Evolutionary conservation across 164 flowering plant species (phyloP), one percentile per base, ranked within the genome.

Genomic region (Tinospora cordifolia): DNA sequence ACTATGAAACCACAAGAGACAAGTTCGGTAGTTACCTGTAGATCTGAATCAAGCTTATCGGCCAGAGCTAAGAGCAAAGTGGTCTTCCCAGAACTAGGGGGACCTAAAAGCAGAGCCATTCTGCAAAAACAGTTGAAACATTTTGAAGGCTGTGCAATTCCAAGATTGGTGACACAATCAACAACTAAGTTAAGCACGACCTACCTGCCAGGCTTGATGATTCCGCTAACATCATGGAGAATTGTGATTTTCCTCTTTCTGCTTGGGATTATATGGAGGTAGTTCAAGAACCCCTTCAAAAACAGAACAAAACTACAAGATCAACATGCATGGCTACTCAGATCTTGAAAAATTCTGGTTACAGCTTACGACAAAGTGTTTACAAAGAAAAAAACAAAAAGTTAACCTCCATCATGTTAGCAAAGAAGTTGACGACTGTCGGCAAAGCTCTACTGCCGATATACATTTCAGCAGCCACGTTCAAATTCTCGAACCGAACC

Each of bases 81-180:
- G 17, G 96, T 85, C 79, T 86, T 90, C 0, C 96, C 96, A 0
- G 91, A 80, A 6, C 86, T 87, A 2, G 96, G 96, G 51, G 90
- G 93, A 41, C 96, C 96, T 67, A 90, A 74, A 30, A 90, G 85
- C 72, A 90, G 75, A 15, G 92, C 84, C 91, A 90, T 86, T 85
- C 96, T 90, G 36, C 36, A 30, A 30, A n/a, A 30, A 30, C 36
- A 30, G 36, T 30, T 30, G 36, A 30, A 30, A 30, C 36, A 30
- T 30, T 30, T 30, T 30, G 36, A 30, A 30, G 4, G 4, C 4
- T 30, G 36, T 30, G 4, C 2, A 30, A 30, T 4, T 30, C 36
- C 36, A 4, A 30, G 4, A 30, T 30, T 30, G 36, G 36, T 30
- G 3, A 30, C 36, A 30, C 36, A 30, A 1, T 30, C 36, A 30